Base-by-base conservation (phyloP, 768 basidiomycete species). In the Kondoa subrosea region DNA sequence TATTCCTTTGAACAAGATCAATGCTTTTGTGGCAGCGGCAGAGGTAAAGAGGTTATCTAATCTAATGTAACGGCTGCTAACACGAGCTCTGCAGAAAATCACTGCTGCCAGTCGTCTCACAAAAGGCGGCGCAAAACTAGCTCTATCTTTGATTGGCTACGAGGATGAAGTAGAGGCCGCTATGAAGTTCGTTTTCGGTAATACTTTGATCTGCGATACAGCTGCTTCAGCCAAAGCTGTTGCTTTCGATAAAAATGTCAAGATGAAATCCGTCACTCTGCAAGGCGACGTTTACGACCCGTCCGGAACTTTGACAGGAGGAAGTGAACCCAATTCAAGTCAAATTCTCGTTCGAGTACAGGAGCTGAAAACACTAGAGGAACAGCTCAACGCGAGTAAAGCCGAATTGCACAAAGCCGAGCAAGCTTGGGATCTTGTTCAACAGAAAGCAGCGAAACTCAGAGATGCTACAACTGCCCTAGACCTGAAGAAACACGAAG, bases 201-300 rank as follows among this genome's bases (percentile, higher is more conserved):
- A 91, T 76, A 89, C 88, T 1, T 82, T 97, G 69, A 85, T 99
- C 75, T 96, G 92, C 76, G 84, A 85, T 61, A 90, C 93, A 72
- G 83, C 91, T 1, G 85, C 85, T 25, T 81, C 91, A 0, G 95
- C 95, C 0, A 89, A 90, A 75, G 77, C 79, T 0, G 88, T 95
- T 57, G 95, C 95, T 0, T 97, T 96, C 80, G 78, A 75, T 25
- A 80, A 83, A 12, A 81, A 87, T 16, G 80, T 81, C 26, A 80
- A 83, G 12, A 84, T 88, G 62, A 85, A 85, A 64, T 91, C 89
- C 12, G 91, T 97, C 60, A 99, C 95, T 4, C 80, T 95, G 26
- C 86, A 89, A 1, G 95, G 95, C 1, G 95, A 97, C 74, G 84
- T 95, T 14, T 97, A 99, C 76, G 95, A 99, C 70, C 93, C 95